phyloP scores from a whole-genome alignment of 139 green algal genomes.

The Micractinium conductrix region DNA sequence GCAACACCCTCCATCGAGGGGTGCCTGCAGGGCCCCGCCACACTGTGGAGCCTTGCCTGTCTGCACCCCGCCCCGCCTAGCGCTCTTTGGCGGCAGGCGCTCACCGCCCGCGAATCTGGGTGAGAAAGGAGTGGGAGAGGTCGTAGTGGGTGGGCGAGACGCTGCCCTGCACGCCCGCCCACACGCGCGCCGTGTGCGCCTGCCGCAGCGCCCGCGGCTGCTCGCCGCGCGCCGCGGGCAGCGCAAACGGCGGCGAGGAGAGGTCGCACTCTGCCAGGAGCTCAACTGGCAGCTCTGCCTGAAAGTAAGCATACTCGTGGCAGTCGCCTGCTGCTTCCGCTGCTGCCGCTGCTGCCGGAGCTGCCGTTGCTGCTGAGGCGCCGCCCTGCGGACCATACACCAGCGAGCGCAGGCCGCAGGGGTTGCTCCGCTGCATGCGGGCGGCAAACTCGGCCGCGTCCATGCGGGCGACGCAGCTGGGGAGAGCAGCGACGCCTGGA shows the following conservation, averaged over 20 bases:
- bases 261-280: constrained; percentile 17
- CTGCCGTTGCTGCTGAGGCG: not conserved
- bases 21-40: too few species aligned
- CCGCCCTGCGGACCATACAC: not conserved
- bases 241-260: constrained; percentile 1
- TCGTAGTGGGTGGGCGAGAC: constrained; percentile 32
- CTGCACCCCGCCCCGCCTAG: too few species aligned
- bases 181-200: constrained; percentile 17
- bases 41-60: too few species aligned
- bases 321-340: not conserved
- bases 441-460: constrained; percentile 1
- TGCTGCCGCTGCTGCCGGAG: not conserved
- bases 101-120: constrained; percentile 19
- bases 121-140: constrained; percentile 24
- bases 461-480: constrained; percentile 5
- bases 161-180: not conserved
- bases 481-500: not conserved
- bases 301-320: constrained; percentile 10
- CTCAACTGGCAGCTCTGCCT: not conserved
- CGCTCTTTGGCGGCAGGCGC: not conserved
- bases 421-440: constrained; percentile 21
- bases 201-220: not conserved
- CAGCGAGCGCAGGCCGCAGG: constrained; percentile 8
- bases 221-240: not conserved
- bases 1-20: too few species aligned